Evolutionary conservation across 192 early-diverging fungal genomes (phyloP).

Genomic region (Coemansia sp.): DNA sequence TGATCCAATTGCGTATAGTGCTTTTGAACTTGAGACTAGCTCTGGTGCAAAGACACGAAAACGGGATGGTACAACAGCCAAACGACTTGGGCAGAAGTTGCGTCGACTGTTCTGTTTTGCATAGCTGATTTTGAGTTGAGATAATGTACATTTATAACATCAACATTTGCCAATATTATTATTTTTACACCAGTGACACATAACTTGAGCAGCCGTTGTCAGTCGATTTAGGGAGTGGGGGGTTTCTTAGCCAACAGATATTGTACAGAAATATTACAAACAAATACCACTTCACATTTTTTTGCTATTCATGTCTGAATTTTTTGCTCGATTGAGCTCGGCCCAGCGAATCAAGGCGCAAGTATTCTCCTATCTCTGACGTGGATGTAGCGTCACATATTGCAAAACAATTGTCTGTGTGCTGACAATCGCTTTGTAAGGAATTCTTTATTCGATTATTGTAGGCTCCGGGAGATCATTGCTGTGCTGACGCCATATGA

Average conservation of each 20-base stretch:
- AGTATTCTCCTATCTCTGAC: neutral
- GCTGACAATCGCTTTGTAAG: neutral
- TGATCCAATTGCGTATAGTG: constrained; percentile 40
- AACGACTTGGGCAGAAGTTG: constrained; percentile 6
- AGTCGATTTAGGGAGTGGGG: neutral
- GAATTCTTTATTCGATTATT: neutral
- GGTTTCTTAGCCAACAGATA: neutral
- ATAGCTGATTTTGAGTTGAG: neutral
- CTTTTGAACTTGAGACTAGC: constrained; percentile 26
- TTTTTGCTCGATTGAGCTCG: constrained; percentile 10
- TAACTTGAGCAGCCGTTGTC: neutral
- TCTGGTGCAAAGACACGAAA: neutral
- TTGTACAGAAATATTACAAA: neutral
- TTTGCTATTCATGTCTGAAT: neutral
- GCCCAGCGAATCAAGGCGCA: constrained; percentile 11
- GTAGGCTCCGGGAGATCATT: constrained; percentile 21
- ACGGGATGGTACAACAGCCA: neutral
- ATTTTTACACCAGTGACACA: neutral
- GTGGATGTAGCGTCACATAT: neutral
- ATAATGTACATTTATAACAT: neutral
- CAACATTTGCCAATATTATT: neutral
- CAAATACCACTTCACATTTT: neutral
- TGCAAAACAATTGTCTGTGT: neutral
- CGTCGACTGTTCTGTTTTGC: constrained; percentile 25
- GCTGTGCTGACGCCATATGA: constrained; percentile 20